Conservation (phyloP, 768 basidiomycete species). For the Mycena haematopus region DNA sequence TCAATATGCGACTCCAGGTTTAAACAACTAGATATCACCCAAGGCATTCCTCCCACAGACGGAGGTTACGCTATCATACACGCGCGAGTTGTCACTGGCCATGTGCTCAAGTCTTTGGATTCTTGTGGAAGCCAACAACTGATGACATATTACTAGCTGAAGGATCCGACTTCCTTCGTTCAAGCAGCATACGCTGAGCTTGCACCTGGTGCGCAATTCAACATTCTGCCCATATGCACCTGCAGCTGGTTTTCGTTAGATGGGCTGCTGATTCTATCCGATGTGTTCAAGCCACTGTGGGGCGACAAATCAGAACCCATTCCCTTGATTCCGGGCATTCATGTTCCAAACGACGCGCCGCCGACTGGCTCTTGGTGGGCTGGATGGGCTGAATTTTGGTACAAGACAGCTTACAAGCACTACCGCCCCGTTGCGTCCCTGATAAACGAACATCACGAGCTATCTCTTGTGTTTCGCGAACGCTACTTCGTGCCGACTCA, state of each 20-base stretch:
- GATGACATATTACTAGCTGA: neutral
- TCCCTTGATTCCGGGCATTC: neutral
- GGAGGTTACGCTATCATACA: constrained; percentile 5
- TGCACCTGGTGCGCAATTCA: neutral
- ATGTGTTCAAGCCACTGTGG: neutral
- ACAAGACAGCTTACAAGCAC: neutral
- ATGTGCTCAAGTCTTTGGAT: neutral
- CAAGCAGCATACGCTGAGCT: neutral
- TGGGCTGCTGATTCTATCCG: neutral
- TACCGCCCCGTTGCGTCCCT: neutral
- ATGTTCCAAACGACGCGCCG: neutral
- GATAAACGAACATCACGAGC: neutral
- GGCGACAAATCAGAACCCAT: neutral
- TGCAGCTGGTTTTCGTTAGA: neutral
- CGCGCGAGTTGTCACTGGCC: constrained; percentile 2
- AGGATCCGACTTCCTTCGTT: neutral
- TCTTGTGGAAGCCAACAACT: neutral
- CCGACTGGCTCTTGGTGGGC: constrained; percentile 1
- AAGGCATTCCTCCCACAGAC: neutral
- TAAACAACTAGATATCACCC: neutral
- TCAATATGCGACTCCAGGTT: neutral
- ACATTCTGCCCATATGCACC: neutral
- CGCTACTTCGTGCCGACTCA: neutral
- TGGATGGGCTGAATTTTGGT: neutral
- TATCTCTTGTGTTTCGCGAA: neutral